phyloP scores from a whole-genome alignment of 768 basidiomycete genomes.

The Daedaleopsis sinensis region DNA sequence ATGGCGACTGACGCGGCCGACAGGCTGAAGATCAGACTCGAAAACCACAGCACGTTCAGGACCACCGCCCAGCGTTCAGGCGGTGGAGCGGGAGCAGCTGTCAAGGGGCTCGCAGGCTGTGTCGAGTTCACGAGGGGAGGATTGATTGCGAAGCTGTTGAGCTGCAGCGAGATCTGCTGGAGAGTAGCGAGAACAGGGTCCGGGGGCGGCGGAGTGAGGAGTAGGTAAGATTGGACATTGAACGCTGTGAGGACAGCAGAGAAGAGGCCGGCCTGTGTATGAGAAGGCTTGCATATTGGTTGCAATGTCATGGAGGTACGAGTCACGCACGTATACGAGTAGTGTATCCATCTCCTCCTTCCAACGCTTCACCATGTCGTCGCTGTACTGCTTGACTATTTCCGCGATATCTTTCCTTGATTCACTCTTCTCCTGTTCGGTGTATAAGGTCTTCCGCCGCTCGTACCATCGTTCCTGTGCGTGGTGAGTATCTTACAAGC shows the following conservation, averaged over 20 bases:
- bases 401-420: too few species aligned
- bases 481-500: too few species aligned
- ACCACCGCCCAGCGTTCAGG: neutral
- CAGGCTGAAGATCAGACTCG: conserved; percentile 17
- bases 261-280: conserved; percentile 24
- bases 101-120: neutral
- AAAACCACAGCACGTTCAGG: conserved; percentile 19
- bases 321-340: conserved; percentile 21
- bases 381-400: conserved; percentile 14
- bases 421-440: too few species aligned
- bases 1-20: conserved; percentile 17
- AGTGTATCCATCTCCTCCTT: conserved; percentile 26
- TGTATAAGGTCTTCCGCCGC: too few species aligned
- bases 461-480: too few species aligned
- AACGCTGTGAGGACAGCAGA: conserved; percentile 27
- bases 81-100: neutral
- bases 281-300: neutral
- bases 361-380: conserved; percentile 17
- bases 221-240: conserved; percentile 11
- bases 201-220: conserved; percentile 4
- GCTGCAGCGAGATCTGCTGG: conserved; percentile 5
- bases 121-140: neutral
- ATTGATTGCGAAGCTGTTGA: neutral
- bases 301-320: neutral
- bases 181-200: neutral